Evolutionary conservation across 352 stramenopile species (phyloP), one percentile per base, ranked within the genome.

Genomic region (Pythium aphanidermatum): DNA sequence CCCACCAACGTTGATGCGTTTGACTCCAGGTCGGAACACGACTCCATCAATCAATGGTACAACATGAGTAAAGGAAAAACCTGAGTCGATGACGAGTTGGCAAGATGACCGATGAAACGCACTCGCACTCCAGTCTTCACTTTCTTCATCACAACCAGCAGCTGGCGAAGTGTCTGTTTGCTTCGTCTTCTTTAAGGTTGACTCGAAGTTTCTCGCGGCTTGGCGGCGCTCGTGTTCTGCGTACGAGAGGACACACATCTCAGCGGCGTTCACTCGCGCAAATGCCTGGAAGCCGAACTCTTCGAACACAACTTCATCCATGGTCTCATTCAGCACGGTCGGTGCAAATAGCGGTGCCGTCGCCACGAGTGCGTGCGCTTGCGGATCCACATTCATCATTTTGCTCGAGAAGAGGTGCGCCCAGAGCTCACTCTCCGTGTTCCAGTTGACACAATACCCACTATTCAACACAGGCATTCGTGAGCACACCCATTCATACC

Each of bases 11-110:
- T 97, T 93, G 31, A 98, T 67, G 0, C 77, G 65, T 50, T 68
- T 83, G 33, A 89, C 76, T 28, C 64, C 71, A 0, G 60, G 50
- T 13, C 56, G 55, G 38, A 57, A 82, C 45, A 63, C 73, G 13
- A 63, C 63, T 3, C 73, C 72, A 32, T 90, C 52, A 46, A 96
- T 72, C n/a, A 97, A 73, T 2, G 94, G 93, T 10, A 98, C 70
- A 41, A 98, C 68, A 42, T 98, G 83, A 21, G 89, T 98, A 47
- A 97, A 97, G 9, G 89, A 98, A 55, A 96, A 98, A 9, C 95
- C 95, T 3, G 86, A 82, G 74, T 99, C 95, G 23, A 99, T 78
- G 0, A 98, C 84, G 35, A 86, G 41, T 33, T 86, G 67, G 19
- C 66, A 86, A 7, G 68, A 79, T 7, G 75, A 83, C 19, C 48